Conservation (phyloP, 164 flowering plant genomes). For the Cinnamomum chago region DNA sequence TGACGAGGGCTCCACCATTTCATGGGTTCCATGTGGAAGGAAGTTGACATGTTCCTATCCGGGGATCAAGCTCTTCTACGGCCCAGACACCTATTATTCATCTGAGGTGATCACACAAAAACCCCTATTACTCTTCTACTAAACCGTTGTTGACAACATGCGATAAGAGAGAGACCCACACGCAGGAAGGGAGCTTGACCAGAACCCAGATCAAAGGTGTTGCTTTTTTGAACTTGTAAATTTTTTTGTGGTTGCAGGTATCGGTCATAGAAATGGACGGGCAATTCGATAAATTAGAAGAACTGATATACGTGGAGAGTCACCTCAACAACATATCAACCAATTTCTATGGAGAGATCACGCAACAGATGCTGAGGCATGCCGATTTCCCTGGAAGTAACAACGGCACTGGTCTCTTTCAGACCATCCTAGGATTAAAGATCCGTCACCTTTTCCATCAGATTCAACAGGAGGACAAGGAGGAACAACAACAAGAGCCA, state of each 20-base stretch:
- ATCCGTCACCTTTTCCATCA: slow-evolving; percentile 88
- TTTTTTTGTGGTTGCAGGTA: slow-evolving; percentile 36
- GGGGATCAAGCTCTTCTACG: slow-evolving; percentile 87
- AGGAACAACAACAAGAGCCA: background rate
- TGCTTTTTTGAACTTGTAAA: no score
- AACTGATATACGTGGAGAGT: slow-evolving; percentile 89
- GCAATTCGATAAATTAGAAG: slow-evolving; percentile 92
- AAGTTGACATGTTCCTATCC: slow-evolving; percentile 97
- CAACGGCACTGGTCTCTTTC: slow-evolving; percentile 96
- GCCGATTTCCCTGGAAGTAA: slow-evolving; percentile 92
- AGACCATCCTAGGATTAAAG: slow-evolving; percentile 83
- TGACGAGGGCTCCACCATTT: slow-evolving; percentile 91
- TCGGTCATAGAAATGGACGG: slow-evolving; percentile 97
- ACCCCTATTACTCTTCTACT: background rate
- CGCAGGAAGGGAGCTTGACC: no score
- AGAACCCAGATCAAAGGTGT: no score
- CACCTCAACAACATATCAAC: slow-evolving; percentile 87
- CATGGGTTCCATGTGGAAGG: slow-evolving; percentile 96
- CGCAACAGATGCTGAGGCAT: slow-evolving; percentile 93
- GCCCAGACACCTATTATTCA: slow-evolving; percentile 75
- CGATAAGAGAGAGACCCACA: no score
- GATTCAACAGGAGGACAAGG: slow-evolving; percentile 15
- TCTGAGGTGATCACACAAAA: slow-evolving; percentile 55
- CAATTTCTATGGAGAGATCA: slow-evolving; percentile 92
- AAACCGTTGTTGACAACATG: no score